phyloP scores from a whole-genome alignment of 2,329 filamentous ascomycete genomes.

The Sarocladium kiliense region DNA sequence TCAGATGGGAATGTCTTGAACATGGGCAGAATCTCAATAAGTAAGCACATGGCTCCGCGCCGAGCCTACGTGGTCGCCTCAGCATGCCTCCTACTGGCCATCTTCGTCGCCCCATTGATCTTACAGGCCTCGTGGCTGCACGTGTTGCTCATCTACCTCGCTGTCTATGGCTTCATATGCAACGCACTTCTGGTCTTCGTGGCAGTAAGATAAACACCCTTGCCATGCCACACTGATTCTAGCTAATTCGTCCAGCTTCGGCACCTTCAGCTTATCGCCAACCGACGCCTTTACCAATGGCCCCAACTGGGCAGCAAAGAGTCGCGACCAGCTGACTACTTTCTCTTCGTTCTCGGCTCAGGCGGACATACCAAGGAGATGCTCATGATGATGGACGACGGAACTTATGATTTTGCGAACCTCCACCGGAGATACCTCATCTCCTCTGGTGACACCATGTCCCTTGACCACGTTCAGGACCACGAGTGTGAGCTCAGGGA shows the following conservation, averaged over 20 bases:
- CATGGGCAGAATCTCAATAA: neutral
- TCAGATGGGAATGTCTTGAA: neutral
- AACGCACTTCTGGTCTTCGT: conserved; percentile 1
- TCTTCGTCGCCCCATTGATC: neutral
- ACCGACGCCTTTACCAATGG: conserved; percentile 6
- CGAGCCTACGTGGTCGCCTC: neutral
- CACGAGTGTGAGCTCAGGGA: conserved; percentile 30
- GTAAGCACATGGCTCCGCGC: neutral
- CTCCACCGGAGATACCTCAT: conserved; percentile 78
- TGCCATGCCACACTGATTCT: neutral
- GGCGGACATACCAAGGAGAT: conserved; percentile 96
- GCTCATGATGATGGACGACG: conserved; percentile 70
- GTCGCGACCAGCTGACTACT: conserved; percentile 36
- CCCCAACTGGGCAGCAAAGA: neutral
- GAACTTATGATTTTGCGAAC: conserved; percentile 42
- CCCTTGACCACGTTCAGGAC: conserved; percentile 61
- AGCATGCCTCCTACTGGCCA: conserved; percentile 19
- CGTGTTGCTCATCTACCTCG: neutral
- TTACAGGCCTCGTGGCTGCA: neutral
- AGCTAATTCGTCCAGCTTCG: conserved; percentile 7
- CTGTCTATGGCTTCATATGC: neutral
- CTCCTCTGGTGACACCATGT: conserved; percentile 67
- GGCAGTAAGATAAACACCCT: neutral
- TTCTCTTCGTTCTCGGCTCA: conserved; percentile 81
- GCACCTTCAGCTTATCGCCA: conserved; percentile 11